phyloP scores from a whole-genome alignment of 1,284 basidiomycete species.

The Puccinia hordei region DNA sequence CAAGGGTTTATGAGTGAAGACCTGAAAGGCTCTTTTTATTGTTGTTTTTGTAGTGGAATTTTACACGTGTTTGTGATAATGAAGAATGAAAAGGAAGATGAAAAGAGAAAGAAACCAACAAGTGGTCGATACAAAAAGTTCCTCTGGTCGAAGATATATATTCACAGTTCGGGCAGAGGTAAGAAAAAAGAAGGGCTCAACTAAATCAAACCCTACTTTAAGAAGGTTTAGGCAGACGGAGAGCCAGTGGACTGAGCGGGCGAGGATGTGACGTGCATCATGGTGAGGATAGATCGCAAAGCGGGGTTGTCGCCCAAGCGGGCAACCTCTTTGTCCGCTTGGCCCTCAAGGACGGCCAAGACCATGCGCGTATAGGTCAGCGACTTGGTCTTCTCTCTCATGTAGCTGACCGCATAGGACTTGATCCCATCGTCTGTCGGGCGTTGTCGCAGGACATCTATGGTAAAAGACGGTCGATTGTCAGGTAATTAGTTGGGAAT shows the following conservation, averaged over 20 bases:
- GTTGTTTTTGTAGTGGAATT: too few relatives aligned
- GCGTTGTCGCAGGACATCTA: constrained; percentile 84
- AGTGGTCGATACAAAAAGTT: too few relatives aligned
- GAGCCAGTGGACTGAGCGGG: constrained; percentile 20
- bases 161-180: too few relatives aligned
- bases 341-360: constrained; percentile 65
- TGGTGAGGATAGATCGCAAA: constrained; percentile 63
- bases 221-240: not conserved
- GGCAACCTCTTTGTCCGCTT: constrained; percentile 65
- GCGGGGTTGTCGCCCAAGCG: constrained; percentile 67
- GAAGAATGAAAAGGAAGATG: too few relatives aligned
- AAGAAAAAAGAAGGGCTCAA: too few relatives aligned
- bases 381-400: constrained; percentile 70
- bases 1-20: too few relatives aligned
- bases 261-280: constrained; percentile 53
- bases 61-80: too few relatives aligned
- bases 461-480: not conserved
- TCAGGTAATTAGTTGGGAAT: not conserved
- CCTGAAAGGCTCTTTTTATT: too few relatives aligned
- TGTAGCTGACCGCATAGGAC: constrained; percentile 74
- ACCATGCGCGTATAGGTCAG: constrained; percentile 74
- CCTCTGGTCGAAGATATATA: too few relatives aligned
- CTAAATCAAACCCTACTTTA: too few relatives aligned
- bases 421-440: constrained; percentile 79
- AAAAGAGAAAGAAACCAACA: too few relatives aligned